Percentiles rank a stretch among this genome's conserved stretches.
phyloP scores from a whole-genome alignment of 371 early-diverging fungal genomes.

The Mucor piriformis region DNA sequence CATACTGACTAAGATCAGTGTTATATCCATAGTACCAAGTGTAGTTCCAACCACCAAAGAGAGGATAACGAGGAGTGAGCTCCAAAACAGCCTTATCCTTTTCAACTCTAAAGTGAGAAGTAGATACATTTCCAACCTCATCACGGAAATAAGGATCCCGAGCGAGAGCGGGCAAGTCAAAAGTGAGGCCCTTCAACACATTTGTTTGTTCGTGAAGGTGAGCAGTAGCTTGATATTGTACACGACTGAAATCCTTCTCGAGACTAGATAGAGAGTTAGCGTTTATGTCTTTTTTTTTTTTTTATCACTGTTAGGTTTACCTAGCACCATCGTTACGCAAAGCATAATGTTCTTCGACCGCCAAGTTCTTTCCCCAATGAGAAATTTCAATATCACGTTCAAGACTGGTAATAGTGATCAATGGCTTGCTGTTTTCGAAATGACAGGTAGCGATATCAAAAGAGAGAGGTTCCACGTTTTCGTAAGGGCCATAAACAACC shows the following conservation, averaged over 20 bases:
- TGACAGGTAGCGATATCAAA: slow-evolving; percentile 56
- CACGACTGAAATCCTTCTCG: slow-evolving; percentile 75
- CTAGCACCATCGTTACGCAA: slow-evolving; percentile 82
- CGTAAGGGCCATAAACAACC: slow-evolving; percentile 81
- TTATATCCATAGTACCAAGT: slow-evolving; percentile 94
- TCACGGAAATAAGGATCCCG: slow-evolving; percentile 87
- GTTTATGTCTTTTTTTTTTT: background rate
- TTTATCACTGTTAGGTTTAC: too few relatives aligned
- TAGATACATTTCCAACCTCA: slow-evolving; percentile 96
- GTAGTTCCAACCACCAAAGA: slow-evolving; percentile 96
- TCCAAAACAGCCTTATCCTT: slow-evolving; percentile 59
- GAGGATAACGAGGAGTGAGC: slow-evolving; percentile 86
- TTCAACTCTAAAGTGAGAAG: slow-evolving; percentile 72
- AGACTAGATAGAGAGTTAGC: slow-evolving; percentile 48
- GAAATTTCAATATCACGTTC: slow-evolving; percentile 81
- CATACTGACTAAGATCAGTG: slow-evolving; percentile 60
- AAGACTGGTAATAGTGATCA: slow-evolving; percentile 67
- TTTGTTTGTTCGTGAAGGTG: slow-evolving; percentile 60
- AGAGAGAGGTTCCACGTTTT: slow-evolving; percentile 44
- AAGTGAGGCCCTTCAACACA: slow-evolving; percentile 58
- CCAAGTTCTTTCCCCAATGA: slow-evolving; percentile 84
- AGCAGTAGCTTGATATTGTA: slow-evolving; percentile 61
- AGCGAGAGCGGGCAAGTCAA: slow-evolving; percentile 68
- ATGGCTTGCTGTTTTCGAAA: slow-evolving; percentile 67
- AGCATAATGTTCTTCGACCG: slow-evolving; percentile 84